These are phyloP conservation scores for Dimocarpus longan DNA, from an alignment of 345 rosid genomes.

Conservation along the genomic window DNA sequence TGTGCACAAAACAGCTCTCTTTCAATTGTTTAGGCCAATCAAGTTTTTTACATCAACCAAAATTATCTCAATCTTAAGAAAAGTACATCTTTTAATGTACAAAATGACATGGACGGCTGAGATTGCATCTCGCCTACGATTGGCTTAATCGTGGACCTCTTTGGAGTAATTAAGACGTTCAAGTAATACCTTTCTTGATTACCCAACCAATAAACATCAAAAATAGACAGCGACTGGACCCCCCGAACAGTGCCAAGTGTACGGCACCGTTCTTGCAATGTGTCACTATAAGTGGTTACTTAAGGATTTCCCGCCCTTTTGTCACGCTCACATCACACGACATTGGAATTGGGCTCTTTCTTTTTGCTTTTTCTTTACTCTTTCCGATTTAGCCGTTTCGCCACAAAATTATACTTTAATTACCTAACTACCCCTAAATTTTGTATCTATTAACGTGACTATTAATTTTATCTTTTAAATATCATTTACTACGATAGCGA, in stretches of 20 bases:
- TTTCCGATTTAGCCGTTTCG: neutral
- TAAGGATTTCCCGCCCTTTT: conserved; percentile 16
- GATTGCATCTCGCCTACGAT: conserved; percentile 14
- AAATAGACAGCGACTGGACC: neutral
- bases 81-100: neutral
- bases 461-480: too few relatives aligned
- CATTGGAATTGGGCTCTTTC: neutral
- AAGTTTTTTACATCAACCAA: too few relatives aligned
- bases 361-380: neutral
- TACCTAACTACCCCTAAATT: too few relatives aligned
- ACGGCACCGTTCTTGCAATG: neutral
- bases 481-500: too few relatives aligned
- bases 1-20: too few relatives aligned
- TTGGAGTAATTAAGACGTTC: conserved; percentile 25
- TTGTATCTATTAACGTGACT: too few relatives aligned
- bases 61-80: too few relatives aligned
- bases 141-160: neutral
- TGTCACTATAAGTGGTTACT: neutral
- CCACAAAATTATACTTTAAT: too few relatives aligned
- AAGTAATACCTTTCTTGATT: neutral
- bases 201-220: neutral
- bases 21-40: too few relatives aligned
- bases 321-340: neutral
- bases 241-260: conserved; percentile 11
- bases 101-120: conserved; percentile 17